Conservation (phyloP, 1,139 yeast genomes). For the Debaryomycetaceae sp. region DNA sequence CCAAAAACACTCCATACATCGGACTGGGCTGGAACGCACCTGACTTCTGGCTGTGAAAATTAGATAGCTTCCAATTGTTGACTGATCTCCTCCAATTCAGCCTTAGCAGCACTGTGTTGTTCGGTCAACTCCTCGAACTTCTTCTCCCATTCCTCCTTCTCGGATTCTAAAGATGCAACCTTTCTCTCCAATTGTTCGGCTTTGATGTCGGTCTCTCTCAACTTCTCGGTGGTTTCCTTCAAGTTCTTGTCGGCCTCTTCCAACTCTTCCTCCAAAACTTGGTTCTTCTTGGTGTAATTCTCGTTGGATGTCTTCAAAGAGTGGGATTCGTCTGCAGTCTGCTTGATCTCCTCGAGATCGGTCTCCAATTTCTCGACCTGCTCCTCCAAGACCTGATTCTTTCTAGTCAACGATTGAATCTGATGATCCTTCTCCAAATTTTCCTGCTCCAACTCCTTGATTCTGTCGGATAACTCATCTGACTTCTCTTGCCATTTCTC, state of each 20-base stretch:
- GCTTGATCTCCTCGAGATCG: slow-evolving; percentile 77
- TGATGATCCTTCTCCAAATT: slow-evolving; percentile 90
- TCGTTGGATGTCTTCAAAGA: slow-evolving; percentile 88
- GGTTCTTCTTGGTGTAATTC: slow-evolving; percentile 86
- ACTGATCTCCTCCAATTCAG: slow-evolving; percentile 91
- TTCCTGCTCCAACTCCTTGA: slow-evolving; percentile 91
- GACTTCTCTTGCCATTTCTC: slow-evolving; percentile 97
- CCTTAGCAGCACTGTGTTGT: slow-evolving; percentile 78
- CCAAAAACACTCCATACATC: too few species aligned
- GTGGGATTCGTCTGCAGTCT: slow-evolving; percentile 89
- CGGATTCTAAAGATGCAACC: slow-evolving; percentile 87
- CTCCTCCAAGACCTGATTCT: slow-evolving; percentile 85
- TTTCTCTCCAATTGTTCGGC: slow-evolving; percentile 97
- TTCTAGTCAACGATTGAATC: slow-evolving; percentile 88
- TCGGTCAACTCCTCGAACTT: slow-evolving; percentile 85
- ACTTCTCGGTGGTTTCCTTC: slow-evolving; percentile 90
- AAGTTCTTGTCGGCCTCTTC: slow-evolving; percentile 90
- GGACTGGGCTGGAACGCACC: neutral
- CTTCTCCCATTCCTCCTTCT: slow-evolving; percentile 89
- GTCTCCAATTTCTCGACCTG: slow-evolving; percentile 87
- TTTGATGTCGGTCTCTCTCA: slow-evolving; percentile 94
- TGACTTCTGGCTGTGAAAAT: slow-evolving; percentile 8
- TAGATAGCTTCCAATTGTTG: slow-evolving; percentile 88
- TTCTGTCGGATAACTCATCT: slow-evolving; percentile 76
- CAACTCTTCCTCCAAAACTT: slow-evolving; percentile 87